Percentiles rank a stretch among this genome's conserved stretches.
Conservation (phyloP, 2,329 filamentous ascomycete species). For the Colletotrichum magnum region DNA sequence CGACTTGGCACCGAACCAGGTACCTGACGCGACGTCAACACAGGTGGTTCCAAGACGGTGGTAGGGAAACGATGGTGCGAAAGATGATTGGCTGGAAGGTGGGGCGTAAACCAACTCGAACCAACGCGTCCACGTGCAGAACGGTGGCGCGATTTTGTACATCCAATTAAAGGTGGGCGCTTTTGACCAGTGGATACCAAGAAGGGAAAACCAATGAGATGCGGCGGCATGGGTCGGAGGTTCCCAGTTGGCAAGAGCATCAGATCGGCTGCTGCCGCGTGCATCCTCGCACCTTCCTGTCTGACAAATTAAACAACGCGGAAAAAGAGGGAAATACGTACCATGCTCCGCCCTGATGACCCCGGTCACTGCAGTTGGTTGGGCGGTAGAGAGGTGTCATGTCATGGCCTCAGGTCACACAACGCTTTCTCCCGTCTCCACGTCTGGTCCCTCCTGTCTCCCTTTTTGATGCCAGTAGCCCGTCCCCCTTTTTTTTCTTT, state of each 20-base stretch:
- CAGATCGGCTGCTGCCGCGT: slow-evolving; percentile 1
- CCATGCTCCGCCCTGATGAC: neutral
- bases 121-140: slow-evolving; percentile 8
- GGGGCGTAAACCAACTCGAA: neutral
- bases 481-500: neutral
- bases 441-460: neutral
- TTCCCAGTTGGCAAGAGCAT: neutral
- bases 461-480: neutral
- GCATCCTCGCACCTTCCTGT: neutral
- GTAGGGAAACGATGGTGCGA: neutral
- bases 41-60: too few species aligned
- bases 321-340: neutral
- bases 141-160: neutral
- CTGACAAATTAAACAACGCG: slow-evolving; percentile 6
- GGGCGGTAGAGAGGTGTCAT: neutral
- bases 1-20: too few species aligned
- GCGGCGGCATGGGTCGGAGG: neutral
- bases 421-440: neutral
- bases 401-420: neutral
- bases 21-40: too few species aligned
- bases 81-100: neutral
- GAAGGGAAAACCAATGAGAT: neutral
- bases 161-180: neutral
- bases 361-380: neutral
- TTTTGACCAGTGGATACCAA: neutral